Evolutionary conservation across 768 basidiomycete species (phyloP).

Genomic region (Ephemerocybe angulata): DNA sequence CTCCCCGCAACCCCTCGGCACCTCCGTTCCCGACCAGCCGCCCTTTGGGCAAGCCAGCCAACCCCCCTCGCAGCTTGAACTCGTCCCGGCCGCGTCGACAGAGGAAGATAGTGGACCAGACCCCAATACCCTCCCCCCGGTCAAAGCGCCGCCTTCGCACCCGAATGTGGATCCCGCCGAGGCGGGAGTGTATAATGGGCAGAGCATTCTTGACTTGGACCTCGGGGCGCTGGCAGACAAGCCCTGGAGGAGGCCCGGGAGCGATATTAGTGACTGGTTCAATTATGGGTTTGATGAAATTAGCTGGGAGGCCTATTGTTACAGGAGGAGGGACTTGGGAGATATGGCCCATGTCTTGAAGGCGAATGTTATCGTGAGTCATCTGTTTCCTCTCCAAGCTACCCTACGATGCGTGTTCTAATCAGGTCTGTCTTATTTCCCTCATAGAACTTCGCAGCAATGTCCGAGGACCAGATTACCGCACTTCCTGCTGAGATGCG

Average conservation of each 20-base stretch:
- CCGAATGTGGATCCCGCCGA: constrained; percentile 69
- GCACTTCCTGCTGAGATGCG: constrained; percentile 78
- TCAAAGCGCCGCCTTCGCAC: constrained; percentile 72
- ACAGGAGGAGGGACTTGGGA: constrained; percentile 75
- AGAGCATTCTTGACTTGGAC: constrained; percentile 83
- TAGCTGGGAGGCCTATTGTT: constrained; percentile 91
- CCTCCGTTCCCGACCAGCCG: constrained; percentile 13
- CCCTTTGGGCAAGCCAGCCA: not conserved
- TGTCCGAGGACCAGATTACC: constrained; percentile 77
- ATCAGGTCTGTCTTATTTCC: constrained; percentile 10
- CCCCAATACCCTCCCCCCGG: constrained; percentile 60
- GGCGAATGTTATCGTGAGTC: constrained; percentile 73
- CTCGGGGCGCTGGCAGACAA: constrained; percentile 71
- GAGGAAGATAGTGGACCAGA: constrained; percentile 53
- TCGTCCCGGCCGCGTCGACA: too few species aligned
- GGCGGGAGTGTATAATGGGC: constrained; percentile 66
- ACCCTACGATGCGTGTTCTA: not conserved
- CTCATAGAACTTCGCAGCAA: constrained; percentile 69
- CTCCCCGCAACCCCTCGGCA: constrained; percentile 12
- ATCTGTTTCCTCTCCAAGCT: not conserved
- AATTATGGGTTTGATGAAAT: constrained; percentile 99
- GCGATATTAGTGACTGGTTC: constrained; percentile 96
- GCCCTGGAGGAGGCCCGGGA: constrained; percentile 88
- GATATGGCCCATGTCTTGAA: constrained; percentile 80
- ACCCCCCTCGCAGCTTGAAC: constrained; percentile 3